phyloP scores from a whole-genome alignment of 1,284 basidiomycete species.

The Leccinum huronense region DNA sequence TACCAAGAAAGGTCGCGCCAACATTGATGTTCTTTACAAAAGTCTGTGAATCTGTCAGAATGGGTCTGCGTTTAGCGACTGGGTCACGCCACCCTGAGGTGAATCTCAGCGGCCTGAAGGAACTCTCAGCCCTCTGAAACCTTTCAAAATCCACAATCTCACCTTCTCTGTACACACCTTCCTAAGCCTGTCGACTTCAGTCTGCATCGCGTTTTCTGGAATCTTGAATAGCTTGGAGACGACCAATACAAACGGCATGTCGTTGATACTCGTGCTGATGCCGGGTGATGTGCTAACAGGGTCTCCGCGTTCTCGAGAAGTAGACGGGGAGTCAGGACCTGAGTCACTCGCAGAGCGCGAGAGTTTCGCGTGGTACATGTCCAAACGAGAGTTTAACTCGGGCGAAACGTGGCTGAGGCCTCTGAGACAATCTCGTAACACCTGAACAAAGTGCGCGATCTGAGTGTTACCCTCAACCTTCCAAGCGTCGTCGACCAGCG shows the following conservation, averaged over 20 bases:
- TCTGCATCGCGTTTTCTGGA: constrained; percentile 63
- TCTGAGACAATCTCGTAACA: constrained; percentile 79
- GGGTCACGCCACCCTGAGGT: constrained; percentile 65
- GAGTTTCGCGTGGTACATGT: constrained; percentile 81
- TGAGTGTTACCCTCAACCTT: constrained; percentile 91
- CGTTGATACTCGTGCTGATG: constrained; percentile 51
- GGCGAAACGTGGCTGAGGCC: constrained; percentile 74
- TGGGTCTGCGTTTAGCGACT: background rate
- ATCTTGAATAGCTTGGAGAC: constrained; percentile 78
- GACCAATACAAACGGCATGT: constrained; percentile 75
- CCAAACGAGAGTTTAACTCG: constrained; percentile 79
- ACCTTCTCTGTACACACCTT: constrained; percentile 81
- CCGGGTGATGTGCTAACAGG: constrained; percentile 45
- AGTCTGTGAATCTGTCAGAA: constrained; percentile 43
- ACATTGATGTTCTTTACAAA: constrained; percentile 91
- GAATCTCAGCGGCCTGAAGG: constrained; percentile 74
- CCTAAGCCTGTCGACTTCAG: constrained; percentile 71
- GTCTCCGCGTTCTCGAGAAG: constrained; percentile 52
- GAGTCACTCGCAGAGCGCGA: constrained; percentile 62
- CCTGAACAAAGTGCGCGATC: constrained; percentile 82
- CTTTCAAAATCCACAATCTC: constrained; percentile 18
- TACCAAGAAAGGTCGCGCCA: constrained; percentile 80
- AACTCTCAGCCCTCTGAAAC: constrained; percentile 14
- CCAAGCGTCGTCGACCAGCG: constrained; percentile 79
- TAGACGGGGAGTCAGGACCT: constrained; percentile 64